These are phyloP conservation scores for Cryptococcus jaspeensis DNA, from an alignment of 1,284 basidiomycete genomes.

Conservation along the genomic window DNA sequence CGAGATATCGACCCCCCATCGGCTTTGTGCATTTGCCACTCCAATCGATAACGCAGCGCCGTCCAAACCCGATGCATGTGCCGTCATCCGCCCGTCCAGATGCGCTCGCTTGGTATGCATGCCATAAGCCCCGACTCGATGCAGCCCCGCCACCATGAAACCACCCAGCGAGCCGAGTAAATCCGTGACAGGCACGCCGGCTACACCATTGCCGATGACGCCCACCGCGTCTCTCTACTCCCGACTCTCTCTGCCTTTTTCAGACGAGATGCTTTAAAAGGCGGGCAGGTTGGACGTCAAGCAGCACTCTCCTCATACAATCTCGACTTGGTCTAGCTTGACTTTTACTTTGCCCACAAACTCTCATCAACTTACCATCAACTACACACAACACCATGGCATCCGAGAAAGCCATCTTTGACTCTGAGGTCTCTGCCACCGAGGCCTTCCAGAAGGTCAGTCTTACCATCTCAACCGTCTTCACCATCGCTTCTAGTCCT, in stretches of 20 bases:
- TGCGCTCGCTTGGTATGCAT: no score
- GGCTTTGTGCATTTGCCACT: no score
- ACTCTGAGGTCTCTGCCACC: slow-evolving; percentile 76
- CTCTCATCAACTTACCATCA: neutral
- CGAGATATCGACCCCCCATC: no score
- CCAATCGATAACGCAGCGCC: no score
- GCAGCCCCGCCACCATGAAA: neutral
- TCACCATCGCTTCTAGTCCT: neutral
- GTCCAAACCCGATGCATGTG: no score
- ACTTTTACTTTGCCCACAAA: neutral
- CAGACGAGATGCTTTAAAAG: neutral
- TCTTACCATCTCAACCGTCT: neutral
- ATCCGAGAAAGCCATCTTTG: slow-evolving; percentile 56
- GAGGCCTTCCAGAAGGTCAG: slow-evolving; percentile 90
- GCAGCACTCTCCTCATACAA: neutral
- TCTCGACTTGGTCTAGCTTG: no score
- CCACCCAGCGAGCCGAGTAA: neutral
- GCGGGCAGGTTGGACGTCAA: neutral
- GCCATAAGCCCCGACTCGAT: no score
- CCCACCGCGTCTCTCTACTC: no score
- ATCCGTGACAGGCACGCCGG: neutral
- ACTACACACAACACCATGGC: slow-evolving; percentile 21
- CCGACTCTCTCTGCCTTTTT: no score
- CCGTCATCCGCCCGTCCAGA: no score
- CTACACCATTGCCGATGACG: neutral